Percentiles rank a stretch among this genome's conserved stretches.
These are phyloP conservation scores for Boletus patriciae DNA, from an alignment of 768 basidiomycete species.

Conservation along the genomic window DNA sequence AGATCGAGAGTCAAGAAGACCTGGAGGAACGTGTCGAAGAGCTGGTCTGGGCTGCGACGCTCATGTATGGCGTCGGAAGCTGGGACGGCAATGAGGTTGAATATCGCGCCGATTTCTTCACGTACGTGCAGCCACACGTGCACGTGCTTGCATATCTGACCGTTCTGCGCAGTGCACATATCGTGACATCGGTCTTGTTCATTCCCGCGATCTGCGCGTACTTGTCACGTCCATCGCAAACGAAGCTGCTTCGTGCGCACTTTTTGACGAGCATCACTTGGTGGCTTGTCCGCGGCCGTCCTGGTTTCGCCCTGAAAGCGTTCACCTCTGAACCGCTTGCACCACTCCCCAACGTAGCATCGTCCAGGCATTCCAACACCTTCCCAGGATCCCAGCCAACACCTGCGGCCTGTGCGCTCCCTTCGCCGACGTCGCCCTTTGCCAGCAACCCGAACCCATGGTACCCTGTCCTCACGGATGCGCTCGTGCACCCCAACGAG, in stretches of 20 bases:
- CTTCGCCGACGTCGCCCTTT: slow-evolving; percentile 35
- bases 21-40: slow-evolving; percentile 60
- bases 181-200: slow-evolving; percentile 68
- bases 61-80: slow-evolving; percentile 64
- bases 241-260: slow-evolving; percentile 57
- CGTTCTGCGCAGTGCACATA: slow-evolving; percentile 53
- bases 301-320: slow-evolving; percentile 45
- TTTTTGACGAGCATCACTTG: slow-evolving; percentile 50
- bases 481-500: slow-evolving; percentile 60
- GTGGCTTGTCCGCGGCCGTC: slow-evolving; percentile 60
- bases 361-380: slow-evolving; percentile 25
- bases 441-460: slow-evolving; percentile 53
- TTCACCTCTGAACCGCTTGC: slow-evolving; percentile 44
- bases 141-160: slow-evolving; percentile 2
- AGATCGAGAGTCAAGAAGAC: slow-evolving; percentile 37
- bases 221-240: slow-evolving; percentile 57
- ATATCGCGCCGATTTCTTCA: slow-evolving; percentile 68
- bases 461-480: slow-evolving; percentile 53
- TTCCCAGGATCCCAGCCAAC: slow-evolving; percentile 21
- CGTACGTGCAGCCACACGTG: slow-evolving; percentile 41
- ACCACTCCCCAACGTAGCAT: slow-evolving; percentile 18
- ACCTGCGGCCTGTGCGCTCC: slow-evolving; percentile 28
- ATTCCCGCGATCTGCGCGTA: slow-evolving; percentile 49
- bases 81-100: slow-evolving; percentile 38
- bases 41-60: slow-evolving; percentile 51